These are phyloP conservation scores for Talaromyces rugulosus DNA, from an alignment of 2,329 filamentous ascomycete species.

Conservation along the genomic window DNA sequence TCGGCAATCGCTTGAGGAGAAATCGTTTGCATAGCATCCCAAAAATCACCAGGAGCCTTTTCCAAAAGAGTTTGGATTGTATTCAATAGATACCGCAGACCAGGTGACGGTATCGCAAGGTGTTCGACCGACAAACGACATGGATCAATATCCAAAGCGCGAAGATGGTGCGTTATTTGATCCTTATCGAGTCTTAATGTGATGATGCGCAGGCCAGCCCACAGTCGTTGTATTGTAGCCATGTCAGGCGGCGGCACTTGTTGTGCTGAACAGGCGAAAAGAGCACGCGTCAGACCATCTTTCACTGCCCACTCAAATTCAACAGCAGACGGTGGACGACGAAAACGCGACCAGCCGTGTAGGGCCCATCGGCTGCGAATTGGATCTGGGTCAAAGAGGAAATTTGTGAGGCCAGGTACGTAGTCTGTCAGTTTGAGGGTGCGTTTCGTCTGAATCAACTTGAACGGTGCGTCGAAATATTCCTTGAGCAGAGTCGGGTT, in stretches of 20 bases:
- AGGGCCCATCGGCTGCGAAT: slow-evolving; percentile 64
- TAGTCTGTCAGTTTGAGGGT: slow-evolving; percentile 71
- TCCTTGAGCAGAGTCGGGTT: slow-evolving; percentile 49
- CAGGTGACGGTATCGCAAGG: slow-evolving; percentile 59
- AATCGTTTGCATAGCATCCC: slow-evolving; percentile 80
- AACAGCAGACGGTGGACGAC: slow-evolving; percentile 59
- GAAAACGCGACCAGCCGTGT: slow-evolving; percentile 63
- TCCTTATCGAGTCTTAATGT: slow-evolving; percentile 68
- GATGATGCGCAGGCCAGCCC: slow-evolving; percentile 72
- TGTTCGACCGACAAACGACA: slow-evolving; percentile 59
- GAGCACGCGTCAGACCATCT: slow-evolving; percentile 64
- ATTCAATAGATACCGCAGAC: slow-evolving; percentile 66
- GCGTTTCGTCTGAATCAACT: slow-evolving; percentile 71
- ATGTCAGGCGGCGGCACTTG: slow-evolving; percentile 39
- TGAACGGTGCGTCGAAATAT: slow-evolving; percentile 79
- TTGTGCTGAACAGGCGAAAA: slow-evolving; percentile 58
- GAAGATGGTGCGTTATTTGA: slow-evolving; percentile 71
- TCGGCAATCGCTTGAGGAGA: slow-evolving; percentile 79
- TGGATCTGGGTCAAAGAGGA: slow-evolving; percentile 71
- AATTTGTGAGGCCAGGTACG: slow-evolving; percentile 77
- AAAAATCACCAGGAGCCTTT: slow-evolving; percentile 75
- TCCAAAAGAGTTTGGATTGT: slow-evolving; percentile 67
- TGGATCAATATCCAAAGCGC: slow-evolving; percentile 70
- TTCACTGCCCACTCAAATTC: slow-evolving; percentile 88
- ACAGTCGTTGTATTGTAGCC: slow-evolving; percentile 65